A percentile compares a stretch with the other conserved stretches of the same genome.
Evolutionary conservation across 2,329 filamentous ascomycete genomes (phyloP).

Genomic region (Botrytis pseudocinerea): DNA sequence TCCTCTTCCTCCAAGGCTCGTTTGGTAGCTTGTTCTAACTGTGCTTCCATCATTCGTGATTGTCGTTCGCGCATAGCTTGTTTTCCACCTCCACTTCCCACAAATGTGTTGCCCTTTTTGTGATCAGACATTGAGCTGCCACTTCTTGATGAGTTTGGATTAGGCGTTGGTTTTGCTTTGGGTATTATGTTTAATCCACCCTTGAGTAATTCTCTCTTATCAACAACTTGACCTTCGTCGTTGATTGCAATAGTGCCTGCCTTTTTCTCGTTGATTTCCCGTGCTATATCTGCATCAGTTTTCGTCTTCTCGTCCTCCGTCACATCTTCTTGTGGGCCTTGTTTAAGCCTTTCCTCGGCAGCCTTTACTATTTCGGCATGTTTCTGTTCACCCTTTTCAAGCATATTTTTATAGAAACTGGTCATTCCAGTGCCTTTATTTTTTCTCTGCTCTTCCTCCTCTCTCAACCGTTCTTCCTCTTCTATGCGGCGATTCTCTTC

Average conservation of each 20-base stretch:
- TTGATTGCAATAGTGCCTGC: conserved; percentile 67
- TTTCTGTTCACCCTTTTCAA: conserved; percentile 68
- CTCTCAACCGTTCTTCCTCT: conserved; percentile 66
- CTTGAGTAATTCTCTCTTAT: conserved; percentile 76
- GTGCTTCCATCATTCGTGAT: conserved; percentile 75
- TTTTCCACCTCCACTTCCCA: conserved; percentile 52
- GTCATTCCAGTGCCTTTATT: conserved; percentile 71
- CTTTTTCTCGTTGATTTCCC: conserved; percentile 62
- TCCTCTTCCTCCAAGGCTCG: conserved; percentile 69
- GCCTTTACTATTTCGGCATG: conserved; percentile 71
- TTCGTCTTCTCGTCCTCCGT: conserved; percentile 49
- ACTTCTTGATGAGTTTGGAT: conserved; percentile 27
- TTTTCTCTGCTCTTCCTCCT: conserved; percentile 65
- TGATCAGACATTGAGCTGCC: conserved; percentile 31
- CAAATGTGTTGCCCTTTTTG: conserved; percentile 42
- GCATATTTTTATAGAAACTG: conserved; percentile 73
- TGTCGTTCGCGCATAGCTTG: conserved; percentile 74
- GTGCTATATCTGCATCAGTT: conserved; percentile 63
- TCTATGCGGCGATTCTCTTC: conserved; percentile 71
- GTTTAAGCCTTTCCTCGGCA: conserved; percentile 55
- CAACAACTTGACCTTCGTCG: conserved; percentile 79
- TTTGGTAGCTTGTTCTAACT: conserved; percentile 73
- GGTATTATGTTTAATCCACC: conserved; percentile 73
- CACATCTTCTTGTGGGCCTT: conserved; percentile 44
- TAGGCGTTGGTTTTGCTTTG: conserved; percentile 55